Evolutionary conservation across 2,329 filamentous ascomycete genomes (phyloP), one percentile per base, ranked within the genome.

Genomic region (Talaromyces verruculosus): DNA sequence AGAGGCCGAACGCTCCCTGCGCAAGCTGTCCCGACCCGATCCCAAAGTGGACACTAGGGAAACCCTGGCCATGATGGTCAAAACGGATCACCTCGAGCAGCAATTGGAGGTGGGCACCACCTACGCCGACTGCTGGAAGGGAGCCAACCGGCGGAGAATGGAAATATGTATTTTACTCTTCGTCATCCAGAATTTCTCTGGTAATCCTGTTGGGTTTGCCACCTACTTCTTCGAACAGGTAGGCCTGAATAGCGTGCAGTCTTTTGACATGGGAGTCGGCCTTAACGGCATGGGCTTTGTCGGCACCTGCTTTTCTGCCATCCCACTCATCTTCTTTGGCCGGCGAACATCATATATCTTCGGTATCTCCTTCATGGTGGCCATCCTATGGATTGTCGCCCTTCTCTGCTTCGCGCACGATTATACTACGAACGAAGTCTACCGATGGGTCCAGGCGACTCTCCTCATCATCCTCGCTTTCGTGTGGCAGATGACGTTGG

Each of bases 201-300:
- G 74, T 3, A 68, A 68, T 6, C 65, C 43, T 11, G 73, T 72
- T 22, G 74, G 57, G 22, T 60, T 72, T 57, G 69, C 72, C 2
- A 76, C 76, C 7, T 71, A 73, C 39, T 80, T 81, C 71, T 79
- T 75, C 68, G 69, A 73, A 39, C 72, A 74, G 51, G 78, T 79
- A 13, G 79, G 80, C 1, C 71, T 81, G 17, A 41, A 28, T 64
- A 82, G 62, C 68, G 83, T 85, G n/a, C 67, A 75, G 33, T 69
- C 78, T 0, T 81, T 78, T 70, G 73, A 73, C 8, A 68, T 82
- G 33, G 72, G 73, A 4, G 79, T 90, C 64, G 88, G 87, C 51
- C 84, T 88, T 73, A 89, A 88, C 68, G 86, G 82, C 60, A 87
- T 91, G 73, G 84, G 82, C 8, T 81, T 84, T 65, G 73, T 84